phyloP scores from a whole-genome alignment of 129 eudicot genomes.

The Gnaphalium uliginosum region DNA sequence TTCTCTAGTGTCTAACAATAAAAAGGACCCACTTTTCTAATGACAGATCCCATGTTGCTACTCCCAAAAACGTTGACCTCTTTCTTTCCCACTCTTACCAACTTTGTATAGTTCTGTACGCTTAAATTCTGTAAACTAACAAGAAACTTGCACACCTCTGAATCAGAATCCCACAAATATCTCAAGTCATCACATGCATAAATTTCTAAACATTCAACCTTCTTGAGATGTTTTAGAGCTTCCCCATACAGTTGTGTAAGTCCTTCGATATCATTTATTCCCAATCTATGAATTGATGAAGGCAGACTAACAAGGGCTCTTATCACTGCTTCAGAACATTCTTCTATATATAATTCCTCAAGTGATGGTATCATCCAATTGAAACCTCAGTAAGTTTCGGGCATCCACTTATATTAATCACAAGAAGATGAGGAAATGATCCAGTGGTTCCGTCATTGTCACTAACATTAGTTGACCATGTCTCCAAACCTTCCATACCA shows the following conservation, averaged over 20 bases:
- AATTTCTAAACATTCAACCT: background rate
- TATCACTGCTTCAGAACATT: background rate
- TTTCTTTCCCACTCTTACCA: no score
- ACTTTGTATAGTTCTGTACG: no score
- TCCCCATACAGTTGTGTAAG: background rate
- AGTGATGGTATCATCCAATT: background rate
- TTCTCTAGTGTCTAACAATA: background rate
- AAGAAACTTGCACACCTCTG: no score
- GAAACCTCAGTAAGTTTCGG: background rate
- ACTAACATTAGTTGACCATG: background rate
- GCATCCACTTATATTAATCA: background rate
- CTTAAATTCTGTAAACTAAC: no score
- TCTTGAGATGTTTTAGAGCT: background rate
- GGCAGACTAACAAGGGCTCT: background rate
- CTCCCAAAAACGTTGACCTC: no score
- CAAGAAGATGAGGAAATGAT: conserved; percentile 20
- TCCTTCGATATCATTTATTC: background rate
- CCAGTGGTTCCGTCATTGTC: background rate
- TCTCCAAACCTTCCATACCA: background rate
- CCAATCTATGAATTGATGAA: background rate
- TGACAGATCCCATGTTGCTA: no score
- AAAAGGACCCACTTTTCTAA: background rate
- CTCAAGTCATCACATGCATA: background rate
- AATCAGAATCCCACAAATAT: background rate
- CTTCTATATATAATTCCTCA: background rate